Evolutionary conservation across 345 rosid genomes (phyloP).

Genomic region (sweet orange (Citrus sinensis)): DNA sequence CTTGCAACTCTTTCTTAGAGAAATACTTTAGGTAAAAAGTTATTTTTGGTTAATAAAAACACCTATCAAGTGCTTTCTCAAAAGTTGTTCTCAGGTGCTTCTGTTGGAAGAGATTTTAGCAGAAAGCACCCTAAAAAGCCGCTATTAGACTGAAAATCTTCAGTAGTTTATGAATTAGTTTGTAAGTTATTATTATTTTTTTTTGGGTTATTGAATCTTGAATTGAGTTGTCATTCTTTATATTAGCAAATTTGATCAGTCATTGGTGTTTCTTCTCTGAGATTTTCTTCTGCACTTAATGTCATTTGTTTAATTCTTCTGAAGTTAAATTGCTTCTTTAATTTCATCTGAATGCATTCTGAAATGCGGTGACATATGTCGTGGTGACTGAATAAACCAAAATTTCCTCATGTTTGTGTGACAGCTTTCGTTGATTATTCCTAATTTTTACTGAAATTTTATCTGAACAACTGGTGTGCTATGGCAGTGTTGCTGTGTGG

Average conservation of each 20-base stretch:
- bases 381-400: not conserved
- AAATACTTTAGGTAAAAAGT: not conserved
- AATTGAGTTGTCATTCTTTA: not conserved
- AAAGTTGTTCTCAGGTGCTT: not conserved
- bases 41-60: not conserved
- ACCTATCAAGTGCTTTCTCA: not conserved
- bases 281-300: not conserved
- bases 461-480: not conserved
- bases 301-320: not conserved
- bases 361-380: not conserved
- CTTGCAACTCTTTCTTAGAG: not conserved
- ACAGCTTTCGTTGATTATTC: not conserved
- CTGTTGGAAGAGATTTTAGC: not conserved
- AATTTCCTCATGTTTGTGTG: not conserved
- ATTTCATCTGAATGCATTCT: not conserved
- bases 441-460: not conserved
- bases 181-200: not conserved
- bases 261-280: not conserved
- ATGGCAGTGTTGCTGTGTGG: constrained; percentile 21
- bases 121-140: not conserved
- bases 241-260: not conserved
- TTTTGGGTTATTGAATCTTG: not conserved
- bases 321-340: not conserved
- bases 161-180: not conserved
- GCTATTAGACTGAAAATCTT: not conserved